phyloP scores from a whole-genome alignment of 2,329 filamentous ascomycete genomes.

The Lecanosticta acicola region DNA sequence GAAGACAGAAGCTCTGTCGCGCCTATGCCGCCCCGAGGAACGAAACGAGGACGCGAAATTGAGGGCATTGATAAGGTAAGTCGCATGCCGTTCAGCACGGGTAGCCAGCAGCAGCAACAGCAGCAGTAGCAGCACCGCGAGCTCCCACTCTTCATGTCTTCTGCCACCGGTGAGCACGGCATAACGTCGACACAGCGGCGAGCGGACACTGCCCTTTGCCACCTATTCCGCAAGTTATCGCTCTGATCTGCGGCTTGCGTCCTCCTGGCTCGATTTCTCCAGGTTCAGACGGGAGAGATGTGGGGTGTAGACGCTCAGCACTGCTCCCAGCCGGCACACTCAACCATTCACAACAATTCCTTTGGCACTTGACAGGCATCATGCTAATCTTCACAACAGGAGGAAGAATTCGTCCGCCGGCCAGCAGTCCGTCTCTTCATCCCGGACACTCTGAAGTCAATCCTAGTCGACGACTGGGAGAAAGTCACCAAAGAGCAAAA shows the following conservation, averaged over 20 bases:
- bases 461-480: conserved; percentile 97
- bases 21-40: conserved; percentile 56
- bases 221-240: no score
- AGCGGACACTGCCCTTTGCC: no score
- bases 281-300: not conserved
- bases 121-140: not conserved
- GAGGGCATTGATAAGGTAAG: conserved; percentile 69
- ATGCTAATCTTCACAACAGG: conserved; percentile 56
- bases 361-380: not conserved
- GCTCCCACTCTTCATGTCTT: no score
- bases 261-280: not conserved
- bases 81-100: no score
- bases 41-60: conserved; percentile 70
- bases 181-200: no score
- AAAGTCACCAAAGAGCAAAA: conserved; percentile 94
- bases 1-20: conserved; percentile 66
- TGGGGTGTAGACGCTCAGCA: not conserved
- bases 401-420: conserved; percentile 77
- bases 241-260: no score
- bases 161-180: no score
- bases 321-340: not conserved
- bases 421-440: conserved; percentile 82
- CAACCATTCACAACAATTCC: no score
- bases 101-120: no score
- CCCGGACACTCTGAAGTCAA: conserved; percentile 82